These are phyloP conservation scores for Angomonas ambiguus DNA, from an alignment of 208 protist species.

Conservation along the genomic window DNA sequence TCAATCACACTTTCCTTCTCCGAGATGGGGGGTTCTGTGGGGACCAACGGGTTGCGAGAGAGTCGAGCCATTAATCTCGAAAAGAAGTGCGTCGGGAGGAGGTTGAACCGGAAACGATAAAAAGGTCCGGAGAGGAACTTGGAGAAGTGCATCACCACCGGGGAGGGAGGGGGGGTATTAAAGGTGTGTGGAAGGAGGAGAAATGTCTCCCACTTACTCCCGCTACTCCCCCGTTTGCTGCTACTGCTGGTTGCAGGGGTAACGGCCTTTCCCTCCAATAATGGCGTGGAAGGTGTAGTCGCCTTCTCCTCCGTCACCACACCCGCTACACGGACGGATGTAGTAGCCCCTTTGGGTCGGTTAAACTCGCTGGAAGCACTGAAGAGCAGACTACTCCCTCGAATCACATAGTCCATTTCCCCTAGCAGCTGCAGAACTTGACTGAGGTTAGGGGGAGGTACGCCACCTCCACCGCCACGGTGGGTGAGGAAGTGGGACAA, in stretches of 20 bases:
- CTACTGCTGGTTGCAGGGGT: too few relatives aligned
- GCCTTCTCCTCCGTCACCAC: too few relatives aligned
- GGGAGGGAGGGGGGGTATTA: constrained; percentile 30
- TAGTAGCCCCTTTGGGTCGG: too few relatives aligned
- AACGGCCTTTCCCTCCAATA: too few relatives aligned
- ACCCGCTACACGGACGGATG: too few relatives aligned
- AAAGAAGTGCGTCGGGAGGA: constrained; percentile 77
- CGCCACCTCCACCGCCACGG: background rate
- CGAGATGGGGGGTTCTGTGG: constrained; percentile 14
- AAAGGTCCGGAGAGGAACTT: constrained; percentile 71
- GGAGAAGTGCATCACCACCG: constrained; percentile 46
- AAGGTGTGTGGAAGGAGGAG: constrained; percentile 62
- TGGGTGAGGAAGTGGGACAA: background rate
- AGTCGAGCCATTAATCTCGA: constrained; percentile 57
- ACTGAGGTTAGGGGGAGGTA: background rate
- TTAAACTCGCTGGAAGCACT: constrained; percentile 8
- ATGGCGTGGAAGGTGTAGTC: too few relatives aligned
- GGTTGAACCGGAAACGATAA: constrained; percentile 73
- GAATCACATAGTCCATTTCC: constrained; percentile 33
- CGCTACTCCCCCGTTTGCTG: too few relatives aligned
- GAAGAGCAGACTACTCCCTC: constrained; percentile 33
- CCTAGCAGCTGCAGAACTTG: constrained; percentile 35
- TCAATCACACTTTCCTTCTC: constrained; percentile 7
- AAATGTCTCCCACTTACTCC: constrained; percentile 46
- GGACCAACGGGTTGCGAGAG: background rate